A percentile compares a stretch with the other conserved stretches of the same genome.
phyloP scores from a whole-genome alignment of 306 rosid species.

The Crotalaria pallida region DNA sequence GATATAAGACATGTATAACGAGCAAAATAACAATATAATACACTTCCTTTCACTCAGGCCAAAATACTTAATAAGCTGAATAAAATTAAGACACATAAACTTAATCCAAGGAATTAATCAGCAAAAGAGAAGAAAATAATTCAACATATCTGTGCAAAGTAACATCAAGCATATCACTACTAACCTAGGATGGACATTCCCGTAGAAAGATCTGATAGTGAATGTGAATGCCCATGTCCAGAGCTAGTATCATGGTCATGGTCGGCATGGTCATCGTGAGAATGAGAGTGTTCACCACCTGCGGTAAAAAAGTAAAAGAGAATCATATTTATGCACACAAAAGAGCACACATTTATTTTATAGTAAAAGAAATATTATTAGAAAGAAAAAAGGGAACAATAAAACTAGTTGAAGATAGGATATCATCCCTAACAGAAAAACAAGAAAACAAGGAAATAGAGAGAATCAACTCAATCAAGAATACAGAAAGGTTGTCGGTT shows the following conservation, averaged over 20 bases:
- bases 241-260: slow-evolving; percentile 45
- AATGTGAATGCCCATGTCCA: slow-evolving; percentile 70
- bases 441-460: neutral
- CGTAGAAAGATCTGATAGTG: slow-evolving; percentile 77
- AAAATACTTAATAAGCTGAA: slow-evolving; percentile 1
- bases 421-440: neutral
- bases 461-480: neutral
- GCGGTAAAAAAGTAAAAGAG: slow-evolving; percentile 27
- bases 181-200: slow-evolving; percentile 84
- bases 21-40: neutral
- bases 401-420: slow-evolving; percentile 1
- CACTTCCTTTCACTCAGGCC: neutral
- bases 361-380: neutral
- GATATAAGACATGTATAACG: neutral
- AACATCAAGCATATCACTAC: slow-evolving; percentile 27
- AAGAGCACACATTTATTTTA: neutral
- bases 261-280: slow-evolving; percentile 46
- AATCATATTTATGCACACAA: neutral
- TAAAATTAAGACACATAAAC: neutral
- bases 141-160: slow-evolving; percentile 6
- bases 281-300: slow-evolving; percentile 74
- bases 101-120: slow-evolving; percentile 3
- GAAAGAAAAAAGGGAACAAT: neutral
- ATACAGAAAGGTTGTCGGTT: neutral
- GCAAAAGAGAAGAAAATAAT: slow-evolving; percentile 5